Conservation (phyloP, 306 rosid species). For the Astragalus membranaceus region DNA sequence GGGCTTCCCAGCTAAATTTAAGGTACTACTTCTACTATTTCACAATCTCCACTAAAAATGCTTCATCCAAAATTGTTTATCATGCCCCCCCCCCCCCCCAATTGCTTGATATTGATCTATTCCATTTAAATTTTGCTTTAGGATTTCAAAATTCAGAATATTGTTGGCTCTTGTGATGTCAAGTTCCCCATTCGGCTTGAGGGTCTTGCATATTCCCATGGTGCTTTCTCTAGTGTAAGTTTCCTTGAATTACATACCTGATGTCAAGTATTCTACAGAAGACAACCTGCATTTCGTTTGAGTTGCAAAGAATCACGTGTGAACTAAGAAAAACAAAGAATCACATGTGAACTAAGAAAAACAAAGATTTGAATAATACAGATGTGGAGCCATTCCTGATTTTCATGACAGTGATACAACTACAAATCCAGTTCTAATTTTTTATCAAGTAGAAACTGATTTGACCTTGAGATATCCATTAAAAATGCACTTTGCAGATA, state of each 20-base stretch:
- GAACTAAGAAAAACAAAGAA: background rate
- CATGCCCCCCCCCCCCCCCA: background rate
- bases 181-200: conserved; percentile 89
- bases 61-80: conserved; percentile 2
- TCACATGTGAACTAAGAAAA: background rate
- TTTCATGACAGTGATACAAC: too few species aligned
- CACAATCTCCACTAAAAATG: background rate
- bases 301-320: background rate
- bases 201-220: conserved; percentile 76
- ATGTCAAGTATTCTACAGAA: background rate
- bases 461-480: too few species aligned
- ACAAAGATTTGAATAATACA: too few species aligned
- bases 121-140: conserved; percentile 6
- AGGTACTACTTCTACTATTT: conserved; percentile 43
- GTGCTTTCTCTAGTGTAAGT: conserved; percentile 77
- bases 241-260: background rate
- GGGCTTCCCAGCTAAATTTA: conserved; percentile 75
- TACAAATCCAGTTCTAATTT: too few species aligned
- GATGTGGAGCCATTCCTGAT: too few species aligned
- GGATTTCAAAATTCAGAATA: conserved; percentile 82
- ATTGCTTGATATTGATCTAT: background rate
- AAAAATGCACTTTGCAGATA: too few species aligned
- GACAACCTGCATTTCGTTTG: background rate
- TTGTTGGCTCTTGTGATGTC: conserved; percentile 86
- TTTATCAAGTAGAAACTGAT: too few species aligned